phyloP scores from a whole-genome alignment of 192 early-diverging fungal genomes.

The Linnemannia schmuckeri region DNA sequence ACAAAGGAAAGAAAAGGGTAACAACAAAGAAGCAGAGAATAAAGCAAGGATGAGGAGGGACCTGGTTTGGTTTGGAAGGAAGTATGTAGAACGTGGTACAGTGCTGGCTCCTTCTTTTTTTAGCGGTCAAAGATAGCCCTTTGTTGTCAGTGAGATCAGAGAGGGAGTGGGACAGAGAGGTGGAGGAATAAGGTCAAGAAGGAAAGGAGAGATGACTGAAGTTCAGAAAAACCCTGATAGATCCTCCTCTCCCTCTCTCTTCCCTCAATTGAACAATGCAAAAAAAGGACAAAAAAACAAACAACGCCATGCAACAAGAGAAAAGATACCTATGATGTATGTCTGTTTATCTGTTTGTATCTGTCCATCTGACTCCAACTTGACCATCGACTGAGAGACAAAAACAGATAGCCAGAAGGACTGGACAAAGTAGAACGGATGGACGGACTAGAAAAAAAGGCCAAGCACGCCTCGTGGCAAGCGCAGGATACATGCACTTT shows the following conservation, averaged over 20 bases:
- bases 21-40: conserved; percentile 6
- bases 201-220: background rate
- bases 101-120: no score
- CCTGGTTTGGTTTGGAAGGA: no score
- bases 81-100: no score
- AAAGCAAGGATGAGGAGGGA: no score
- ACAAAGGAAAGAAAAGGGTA: background rate
- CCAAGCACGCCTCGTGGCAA: conserved; percentile 6
- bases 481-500: background rate
- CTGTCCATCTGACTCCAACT: conserved; percentile 5
- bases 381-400: background rate
- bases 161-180: background rate
- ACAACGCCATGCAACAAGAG: background rate
- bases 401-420: background rate
- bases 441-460: background rate
- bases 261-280: background rate
- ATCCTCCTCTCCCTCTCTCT: background rate
- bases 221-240: background rate
- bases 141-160: no score
- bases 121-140: no score
- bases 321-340: background rate
- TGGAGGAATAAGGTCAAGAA: background rate
- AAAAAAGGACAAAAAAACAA: background rate
- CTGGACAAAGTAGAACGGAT: background rate
- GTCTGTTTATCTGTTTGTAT: background rate